Base-by-base conservation (phyloP, 768 basidiomycete species). In the Suillus subluteus region DNA sequence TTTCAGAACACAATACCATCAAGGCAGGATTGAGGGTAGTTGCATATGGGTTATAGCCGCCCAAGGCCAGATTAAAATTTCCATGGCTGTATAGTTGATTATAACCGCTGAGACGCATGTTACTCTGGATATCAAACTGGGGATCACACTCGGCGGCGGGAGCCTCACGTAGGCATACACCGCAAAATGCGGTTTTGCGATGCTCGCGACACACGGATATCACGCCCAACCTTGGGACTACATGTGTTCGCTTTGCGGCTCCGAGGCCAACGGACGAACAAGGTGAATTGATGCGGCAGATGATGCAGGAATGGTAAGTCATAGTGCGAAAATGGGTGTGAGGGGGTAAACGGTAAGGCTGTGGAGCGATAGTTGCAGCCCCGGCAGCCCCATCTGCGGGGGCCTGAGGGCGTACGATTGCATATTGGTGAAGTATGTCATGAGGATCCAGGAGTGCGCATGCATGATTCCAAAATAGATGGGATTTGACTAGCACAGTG, bases 241-340 rank as follows among this genome's bases (percentile, higher is more conserved):
- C 62, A 41, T 83, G 70, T 4, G 76, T 70, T 50, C 85, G 83
- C 75, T 88, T 89, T 21, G 83, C 86, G 40, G 68, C 66, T 1
- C 80, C 81, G 26, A 92, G 82, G 7, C 90, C 91, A 5, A 76
- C 67, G 40, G 77, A 80, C 4, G 82, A 78, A 66, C 76, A 78
- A 1, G 91, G 89, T 2, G 77, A 75, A 74, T 92, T 92, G 72
- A 92, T 80, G 21, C 91, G 85, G 79, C 91, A 94, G 40, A 92
- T 84, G 52, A 82, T 76, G 78, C 91, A 94, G 37, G 84, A 84
- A 66, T 75, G 81, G 30, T 70, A 73, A 46, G 84, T 76, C 69
- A 92, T 85, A 64, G 84, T 83, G 52, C 86, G 88, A 74, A 87
- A 88, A 72, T 92, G 91, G 54, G 80, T 83, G 71, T 86, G 89